A percentile compares a stretch with the other conserved stretches of the same genome.
These are phyloP conservation scores for Gossypium gossypioides DNA, from an alignment of 441 rosid genomes.

Conservation along the genomic window DNA sequence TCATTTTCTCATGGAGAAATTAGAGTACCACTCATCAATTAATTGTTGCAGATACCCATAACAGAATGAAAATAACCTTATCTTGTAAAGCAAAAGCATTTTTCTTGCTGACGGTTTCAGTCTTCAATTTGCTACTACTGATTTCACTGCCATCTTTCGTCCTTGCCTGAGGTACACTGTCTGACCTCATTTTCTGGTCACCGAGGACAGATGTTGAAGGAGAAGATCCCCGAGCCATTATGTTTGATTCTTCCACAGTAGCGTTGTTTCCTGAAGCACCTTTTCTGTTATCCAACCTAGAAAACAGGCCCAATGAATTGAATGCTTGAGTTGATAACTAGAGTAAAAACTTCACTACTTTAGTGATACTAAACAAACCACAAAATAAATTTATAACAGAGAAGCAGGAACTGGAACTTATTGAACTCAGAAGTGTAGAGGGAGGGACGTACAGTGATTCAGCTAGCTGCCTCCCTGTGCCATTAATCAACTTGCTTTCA, in stretches of 20 bases:
- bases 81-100: slow-evolving; percentile 91
- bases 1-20: not conserved
- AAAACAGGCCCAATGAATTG: slow-evolving; percentile 13
- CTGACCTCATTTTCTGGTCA: slow-evolving; percentile 36
- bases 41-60: not conserved
- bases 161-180: slow-evolving; percentile 29
- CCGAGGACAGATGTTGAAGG: slow-evolving; percentile 25
- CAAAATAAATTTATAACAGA: not conserved
- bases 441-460: slow-evolving; percentile 34
- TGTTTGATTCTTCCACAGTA: slow-evolving; percentile 30
- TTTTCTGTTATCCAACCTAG: slow-evolving; percentile 40
- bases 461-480: slow-evolving; percentile 28
- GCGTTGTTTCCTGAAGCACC: slow-evolving; percentile 24
- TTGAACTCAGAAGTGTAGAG: slow-evolving; percentile 2
- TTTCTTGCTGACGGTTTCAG: slow-evolving; percentile 54
- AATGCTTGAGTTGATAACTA: not conserved
- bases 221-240: slow-evolving; percentile 25
- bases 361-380: not conserved
- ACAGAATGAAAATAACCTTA: slow-evolving; percentile 46
- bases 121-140: slow-evolving; percentile 40
- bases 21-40: not conserved
- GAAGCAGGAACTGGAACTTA: not conserved
- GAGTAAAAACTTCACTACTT: not conserved
- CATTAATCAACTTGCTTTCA: slow-evolving; percentile 30
- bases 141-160: slow-evolving; percentile 36